Evolutionary conservation across 352 stramenopile genomes (phyloP), one percentile per base, ranked within the genome.

Genomic region (Peronospora belbahrii): DNA sequence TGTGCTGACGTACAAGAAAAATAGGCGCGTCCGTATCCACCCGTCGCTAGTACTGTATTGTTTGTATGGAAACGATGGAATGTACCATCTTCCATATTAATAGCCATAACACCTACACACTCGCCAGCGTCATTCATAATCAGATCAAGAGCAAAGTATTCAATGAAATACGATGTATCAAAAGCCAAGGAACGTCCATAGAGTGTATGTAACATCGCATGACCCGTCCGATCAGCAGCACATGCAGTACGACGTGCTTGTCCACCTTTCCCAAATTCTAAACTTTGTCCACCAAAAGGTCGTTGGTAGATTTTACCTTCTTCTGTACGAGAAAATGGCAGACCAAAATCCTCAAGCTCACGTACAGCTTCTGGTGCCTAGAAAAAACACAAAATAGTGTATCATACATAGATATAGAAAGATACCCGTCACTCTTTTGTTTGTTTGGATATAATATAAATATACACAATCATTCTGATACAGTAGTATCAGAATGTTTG

Each of bases 121-220:
- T 78, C 58, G n/a, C 81, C 83, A 5, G 81, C 71, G 31, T 96
- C 77, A 18, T 82, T 85, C 92, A 98, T 98, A 48, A 98, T 88
- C 7, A 98, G 59, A 54, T 98, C 95, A 44, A 98, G 71, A 15
- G 91, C 93, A 68, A 98, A 98, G 72, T 97, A 98, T 67, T 98
- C 95, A 56, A 98, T 97, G 61, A 98, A 98, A 71, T 97, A 97
- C 24, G 87, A 96, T 33, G 94, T 98, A 71, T 98, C 90, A 65
- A 98, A 98, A 9, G 94, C 94, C 34, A 98, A 66, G 39, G 86
- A 97, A 8, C 93, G 81, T 33, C 95, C 95, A 65, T 98, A 98
- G 3, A 98, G 63, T 6, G 95, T 98, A 72, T 98, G 95, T 15
- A 98, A 72, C 92, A 98, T 98, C 39, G 95, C 94, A 72, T 98